A percentile compares a stretch with the other conserved stretches of the same genome.
These are phyloP conservation scores for Coemansia sp. DNA, from an alignment of 192 early-diverging fungal genomes.

Conservation along the genomic window DNA sequence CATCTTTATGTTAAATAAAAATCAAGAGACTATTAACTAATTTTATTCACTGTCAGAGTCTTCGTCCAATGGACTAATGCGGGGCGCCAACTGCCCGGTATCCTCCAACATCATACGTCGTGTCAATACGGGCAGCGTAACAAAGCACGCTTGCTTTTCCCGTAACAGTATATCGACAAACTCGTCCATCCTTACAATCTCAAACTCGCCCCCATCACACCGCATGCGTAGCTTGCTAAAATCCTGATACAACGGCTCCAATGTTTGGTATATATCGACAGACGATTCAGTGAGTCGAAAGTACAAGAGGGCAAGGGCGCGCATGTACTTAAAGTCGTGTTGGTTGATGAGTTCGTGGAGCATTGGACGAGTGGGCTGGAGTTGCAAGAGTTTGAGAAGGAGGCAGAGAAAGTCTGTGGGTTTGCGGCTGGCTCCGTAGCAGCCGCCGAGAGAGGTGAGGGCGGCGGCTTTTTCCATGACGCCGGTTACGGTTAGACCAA, in stretches of 20 bases:
- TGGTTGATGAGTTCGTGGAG: slow-evolving; percentile 78
- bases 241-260: slow-evolving; percentile 87
- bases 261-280: slow-evolving; percentile 75
- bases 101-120: slow-evolving; percentile 84
- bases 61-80: slow-evolving; percentile 67
- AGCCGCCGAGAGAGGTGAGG: slow-evolving; percentile 74
- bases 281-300: slow-evolving; percentile 75
- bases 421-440: slow-evolving; percentile 73
- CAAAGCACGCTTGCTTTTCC: slow-evolving; percentile 80
- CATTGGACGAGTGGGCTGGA: slow-evolving; percentile 90
- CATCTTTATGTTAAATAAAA: too few species aligned
- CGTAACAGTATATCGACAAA: slow-evolving; percentile 84
- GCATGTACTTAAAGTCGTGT: slow-evolving; percentile 86
- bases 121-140: slow-evolving; percentile 82
- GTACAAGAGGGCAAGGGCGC: slow-evolving; percentile 88
- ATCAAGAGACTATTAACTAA: too few species aligned
- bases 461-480: slow-evolving; percentile 86
- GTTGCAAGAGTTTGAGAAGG: slow-evolving; percentile 83
- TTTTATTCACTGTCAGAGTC: slow-evolving; percentile 49
- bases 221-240: slow-evolving; percentile 75
- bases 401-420: slow-evolving; percentile 93
- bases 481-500: slow-evolving; percentile 87
- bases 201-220: slow-evolving; percentile 38
- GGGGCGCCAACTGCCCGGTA: slow-evolving; percentile 74
- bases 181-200: slow-evolving; percentile 80